These are phyloP conservation scores for Citrus inodora DNA, from an alignment of 345 rosid genomes.

Conservation along the genomic window DNA sequence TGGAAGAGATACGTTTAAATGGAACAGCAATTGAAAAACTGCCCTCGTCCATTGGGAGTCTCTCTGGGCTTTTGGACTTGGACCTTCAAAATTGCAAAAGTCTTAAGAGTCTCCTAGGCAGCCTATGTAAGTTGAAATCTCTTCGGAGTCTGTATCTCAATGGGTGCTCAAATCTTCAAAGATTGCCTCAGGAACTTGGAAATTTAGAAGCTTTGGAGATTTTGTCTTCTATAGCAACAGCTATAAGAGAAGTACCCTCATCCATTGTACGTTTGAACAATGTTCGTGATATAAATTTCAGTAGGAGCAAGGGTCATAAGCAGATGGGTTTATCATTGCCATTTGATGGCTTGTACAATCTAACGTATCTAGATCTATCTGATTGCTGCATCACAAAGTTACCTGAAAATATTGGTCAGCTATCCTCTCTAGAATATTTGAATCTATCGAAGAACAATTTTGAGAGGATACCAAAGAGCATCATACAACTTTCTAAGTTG, in stretches of 20 bases:
- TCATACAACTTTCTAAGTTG: conserved; percentile 26
- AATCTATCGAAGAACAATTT: too few relatives aligned
- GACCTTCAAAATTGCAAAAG: too few relatives aligned
- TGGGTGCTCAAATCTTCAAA: not conserved
- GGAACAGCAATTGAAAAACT: not conserved
- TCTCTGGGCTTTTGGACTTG: too few relatives aligned
- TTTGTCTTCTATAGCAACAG: not conserved
- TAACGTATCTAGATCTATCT: conserved; percentile 23
- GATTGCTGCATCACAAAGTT: conserved; percentile 24
- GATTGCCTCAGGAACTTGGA: not conserved
- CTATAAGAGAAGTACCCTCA: not conserved
- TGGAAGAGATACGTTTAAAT: not conserved
- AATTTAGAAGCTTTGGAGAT: not conserved
- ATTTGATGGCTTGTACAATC: conserved; percentile 22
- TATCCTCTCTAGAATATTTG: too few relatives aligned
- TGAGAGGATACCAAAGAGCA: too few relatives aligned
- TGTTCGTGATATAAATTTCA: not conserved
- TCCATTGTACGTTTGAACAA: not conserved
- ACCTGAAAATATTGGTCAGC: too few relatives aligned
- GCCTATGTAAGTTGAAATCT: not conserved
- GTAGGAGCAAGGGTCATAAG: not conserved
- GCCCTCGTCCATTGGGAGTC: too few relatives aligned
- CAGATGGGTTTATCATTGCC: conserved; percentile 9
- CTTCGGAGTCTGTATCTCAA: not conserved
- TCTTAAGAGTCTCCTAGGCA: too few relatives aligned